These are phyloP conservation scores for Backusella westeae DNA, from an alignment of 192 early-diverging fungal species.

Conservation along the genomic window DNA sequence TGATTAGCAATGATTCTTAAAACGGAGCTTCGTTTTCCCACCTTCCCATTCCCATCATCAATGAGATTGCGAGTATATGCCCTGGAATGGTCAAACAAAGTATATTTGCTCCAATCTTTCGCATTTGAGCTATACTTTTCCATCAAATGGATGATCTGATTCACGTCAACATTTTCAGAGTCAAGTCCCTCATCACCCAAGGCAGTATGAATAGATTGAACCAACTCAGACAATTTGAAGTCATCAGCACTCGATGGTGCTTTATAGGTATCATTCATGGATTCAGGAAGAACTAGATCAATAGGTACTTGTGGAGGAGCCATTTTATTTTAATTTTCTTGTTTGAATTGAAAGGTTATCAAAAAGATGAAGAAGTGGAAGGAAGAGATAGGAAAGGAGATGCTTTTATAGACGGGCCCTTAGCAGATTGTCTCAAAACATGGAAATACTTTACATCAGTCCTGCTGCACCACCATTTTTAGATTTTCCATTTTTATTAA, in stretches of 20 bases:
- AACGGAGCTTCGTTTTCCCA: slow-evolving; percentile 4
- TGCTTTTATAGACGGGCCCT: background rate
- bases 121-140: slow-evolving; percentile 61
- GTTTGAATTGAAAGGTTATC: background rate
- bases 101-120: slow-evolving; percentile 75
- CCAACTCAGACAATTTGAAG: background rate
- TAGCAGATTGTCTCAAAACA: background rate
- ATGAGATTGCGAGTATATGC: slow-evolving; percentile 87
- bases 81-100: slow-evolving; percentile 65
- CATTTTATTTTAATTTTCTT: background rate
- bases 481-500: slow-evolving; percentile 3
- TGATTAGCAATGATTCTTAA: background rate
- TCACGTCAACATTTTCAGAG: slow-evolving; percentile 53
- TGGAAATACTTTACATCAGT: background rate
- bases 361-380: background rate
- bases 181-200: slow-evolving; percentile 57
- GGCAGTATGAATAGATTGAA: slow-evolving; percentile 42
- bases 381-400: background rate
- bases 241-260: background rate
- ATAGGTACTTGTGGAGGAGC: slow-evolving; percentile 7
- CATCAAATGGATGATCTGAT: slow-evolving; percentile 63
- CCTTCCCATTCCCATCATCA: slow-evolving; percentile 85
- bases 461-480: slow-evolving; percentile 5
- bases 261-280: background rate
- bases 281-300: background rate